These are phyloP conservation scores for Trichoderma brevicompactum DNA, from an alignment of 2,329 filamentous ascomycete species.

Conservation along the genomic window DNA sequence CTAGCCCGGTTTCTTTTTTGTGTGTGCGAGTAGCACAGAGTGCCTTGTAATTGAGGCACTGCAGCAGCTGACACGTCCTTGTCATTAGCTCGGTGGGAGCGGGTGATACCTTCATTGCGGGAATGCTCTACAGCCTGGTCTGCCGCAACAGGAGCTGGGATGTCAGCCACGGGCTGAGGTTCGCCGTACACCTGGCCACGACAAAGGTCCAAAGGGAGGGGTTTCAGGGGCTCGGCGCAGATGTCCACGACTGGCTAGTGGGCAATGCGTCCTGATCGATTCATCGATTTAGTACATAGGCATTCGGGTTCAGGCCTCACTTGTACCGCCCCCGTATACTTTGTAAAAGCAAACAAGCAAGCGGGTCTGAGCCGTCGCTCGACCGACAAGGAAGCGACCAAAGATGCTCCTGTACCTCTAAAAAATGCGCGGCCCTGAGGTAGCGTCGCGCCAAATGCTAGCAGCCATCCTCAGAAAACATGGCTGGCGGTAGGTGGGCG, in stretches of 20 bases:
- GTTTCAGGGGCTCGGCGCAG: constrained; percentile 56
- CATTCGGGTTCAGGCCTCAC: not conserved
- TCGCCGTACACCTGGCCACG: constrained; percentile 69
- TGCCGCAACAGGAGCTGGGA: constrained; percentile 56
- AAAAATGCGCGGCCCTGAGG: constrained; percentile 19
- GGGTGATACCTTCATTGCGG: constrained; percentile 76
- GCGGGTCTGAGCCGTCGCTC: constrained; percentile 17
- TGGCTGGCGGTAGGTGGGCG: not conserved
- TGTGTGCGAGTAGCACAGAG: constrained; percentile 10
- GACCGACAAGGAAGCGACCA: not conserved
- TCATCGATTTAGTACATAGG: not conserved
- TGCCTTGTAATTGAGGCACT: constrained; percentile 13
- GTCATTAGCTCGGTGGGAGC: constrained; percentile 67
- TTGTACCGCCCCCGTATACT: not conserved
- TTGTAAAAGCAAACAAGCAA: not conserved
- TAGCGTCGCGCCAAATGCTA: constrained; percentile 20
- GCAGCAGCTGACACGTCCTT: constrained; percentile 26
- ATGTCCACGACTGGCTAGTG: constrained; percentile 27
- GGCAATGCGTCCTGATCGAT: constrained; percentile 20
- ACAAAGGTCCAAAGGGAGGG: constrained; percentile 70
- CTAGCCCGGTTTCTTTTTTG: constrained; percentile 19
- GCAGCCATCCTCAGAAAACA: constrained; percentile 4
- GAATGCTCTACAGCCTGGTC: constrained; percentile 66
- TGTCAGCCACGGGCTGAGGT: constrained; percentile 54
- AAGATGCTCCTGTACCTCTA: not conserved